These are phyloP conservation scores for Casuarina glauca DNA, from an alignment of 306 rosid genomes.

Conservation along the genomic window DNA sequence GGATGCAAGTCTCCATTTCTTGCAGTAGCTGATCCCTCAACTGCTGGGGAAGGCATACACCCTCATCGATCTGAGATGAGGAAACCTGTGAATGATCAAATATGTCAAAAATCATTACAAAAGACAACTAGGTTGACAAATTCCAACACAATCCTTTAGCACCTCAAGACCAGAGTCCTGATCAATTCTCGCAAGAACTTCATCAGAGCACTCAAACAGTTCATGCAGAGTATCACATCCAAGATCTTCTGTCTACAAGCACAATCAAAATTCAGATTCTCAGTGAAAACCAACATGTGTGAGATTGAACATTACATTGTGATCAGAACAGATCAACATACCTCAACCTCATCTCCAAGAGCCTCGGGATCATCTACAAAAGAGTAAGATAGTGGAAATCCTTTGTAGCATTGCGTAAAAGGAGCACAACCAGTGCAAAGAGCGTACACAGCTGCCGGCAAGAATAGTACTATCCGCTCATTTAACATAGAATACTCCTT, in stretches of 20 bases:
- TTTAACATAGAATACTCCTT: slow-evolving; percentile 58
- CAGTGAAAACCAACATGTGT: slow-evolving; percentile 15
- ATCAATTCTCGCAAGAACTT: slow-evolving; percentile 61
- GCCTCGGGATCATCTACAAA: slow-evolving; percentile 43
- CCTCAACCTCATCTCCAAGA: slow-evolving; percentile 51
- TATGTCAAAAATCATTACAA: slow-evolving; percentile 11
- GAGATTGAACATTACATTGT: slow-evolving; percentile 10
- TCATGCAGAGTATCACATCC: slow-evolving; percentile 46
- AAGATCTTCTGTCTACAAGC: slow-evolving; percentile 59
- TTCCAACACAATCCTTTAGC: slow-evolving; percentile 29
- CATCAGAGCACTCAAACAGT: slow-evolving; percentile 74
- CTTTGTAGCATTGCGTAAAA: slow-evolving; percentile 45
- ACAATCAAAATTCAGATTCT: slow-evolving; percentile 30
- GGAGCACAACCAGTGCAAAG: slow-evolving; percentile 76
- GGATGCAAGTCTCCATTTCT: slow-evolving; percentile 71
- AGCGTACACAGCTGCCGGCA: slow-evolving; percentile 79
- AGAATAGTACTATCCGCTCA: slow-evolving; percentile 55
- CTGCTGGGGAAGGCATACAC: slow-evolving; percentile 60
- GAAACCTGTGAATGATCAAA: slow-evolving; percentile 46
- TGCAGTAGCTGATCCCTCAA: slow-evolving; percentile 63
- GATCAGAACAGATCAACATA: slow-evolving; percentile 28
- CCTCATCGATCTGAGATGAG: slow-evolving; percentile 38
- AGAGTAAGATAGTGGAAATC: slow-evolving; percentile 33
- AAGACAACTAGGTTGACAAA: slow-evolving; percentile 19
- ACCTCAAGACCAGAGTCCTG: slow-evolving; percentile 63